These are phyloP conservation scores for Ettlia oleoabundans DNA, from an alignment of 139 green algal species.

Conservation along the genomic window DNA sequence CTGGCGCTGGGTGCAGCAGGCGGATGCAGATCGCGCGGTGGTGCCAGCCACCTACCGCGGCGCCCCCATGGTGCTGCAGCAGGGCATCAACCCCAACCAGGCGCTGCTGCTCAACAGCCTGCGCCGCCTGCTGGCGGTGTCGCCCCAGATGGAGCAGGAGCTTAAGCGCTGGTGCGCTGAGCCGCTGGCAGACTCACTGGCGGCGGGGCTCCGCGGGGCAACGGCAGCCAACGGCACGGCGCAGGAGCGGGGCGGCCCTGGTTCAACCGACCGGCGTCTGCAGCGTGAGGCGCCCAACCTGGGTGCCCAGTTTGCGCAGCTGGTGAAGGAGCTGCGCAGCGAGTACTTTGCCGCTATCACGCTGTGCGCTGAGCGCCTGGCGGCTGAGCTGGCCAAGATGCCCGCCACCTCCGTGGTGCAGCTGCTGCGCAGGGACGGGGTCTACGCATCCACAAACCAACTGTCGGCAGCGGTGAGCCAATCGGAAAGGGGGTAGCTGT, in stretches of 20 bases:
- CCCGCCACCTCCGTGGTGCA: constrained; percentile 29
- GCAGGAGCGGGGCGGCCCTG: not conserved
- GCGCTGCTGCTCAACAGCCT: constrained; percentile 68
- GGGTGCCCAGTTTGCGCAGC: constrained; percentile 67
- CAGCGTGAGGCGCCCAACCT: constrained; percentile 48
- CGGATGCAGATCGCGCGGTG: not conserved
- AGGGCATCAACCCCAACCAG: constrained; percentile 49
- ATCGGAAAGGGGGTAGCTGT: not conserved
- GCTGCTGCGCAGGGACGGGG: constrained; percentile 49
- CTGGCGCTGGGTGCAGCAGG: constrained; percentile 32
- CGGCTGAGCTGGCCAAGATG: constrained; percentile 39
- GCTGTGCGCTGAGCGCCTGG: constrained; percentile 53
- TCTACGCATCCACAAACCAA: constrained; percentile 36
- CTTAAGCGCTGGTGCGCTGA: constrained; percentile 52
- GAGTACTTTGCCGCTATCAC: constrained; percentile 64
- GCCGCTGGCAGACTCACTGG: constrained; percentile 24
- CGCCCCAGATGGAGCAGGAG: constrained; percentile 57
- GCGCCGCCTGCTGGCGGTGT: constrained; percentile 56
- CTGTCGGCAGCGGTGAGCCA: constrained; percentile 16
- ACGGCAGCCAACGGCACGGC: not conserved
- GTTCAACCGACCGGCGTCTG: not conserved
- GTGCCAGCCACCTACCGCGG: constrained; percentile 26
- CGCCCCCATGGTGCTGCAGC: constrained; percentile 7
- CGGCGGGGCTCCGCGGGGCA: constrained; percentile 14
- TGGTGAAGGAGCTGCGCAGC: constrained; percentile 69